Evolutionary conservation across 257 asterid genomes (phyloP).

Genomic region (Solanum bukasovii): DNA sequence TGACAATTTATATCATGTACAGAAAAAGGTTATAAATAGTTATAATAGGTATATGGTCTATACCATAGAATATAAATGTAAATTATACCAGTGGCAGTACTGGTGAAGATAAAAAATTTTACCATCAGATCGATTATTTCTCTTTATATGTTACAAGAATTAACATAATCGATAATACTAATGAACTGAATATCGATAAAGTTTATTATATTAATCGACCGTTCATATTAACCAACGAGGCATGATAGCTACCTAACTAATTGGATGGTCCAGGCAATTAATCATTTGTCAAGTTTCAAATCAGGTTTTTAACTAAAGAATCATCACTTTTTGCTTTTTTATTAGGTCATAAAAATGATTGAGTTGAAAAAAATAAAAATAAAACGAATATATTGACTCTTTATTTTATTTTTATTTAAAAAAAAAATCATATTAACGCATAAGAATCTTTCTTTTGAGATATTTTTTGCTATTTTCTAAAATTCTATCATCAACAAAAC

Average conservation of each 20-base stretch:
- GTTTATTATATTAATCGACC: background rate
- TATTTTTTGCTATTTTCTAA: background rate
- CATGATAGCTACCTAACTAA: background rate
- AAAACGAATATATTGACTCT: background rate
- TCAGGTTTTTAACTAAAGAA: background rate
- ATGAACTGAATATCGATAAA: too few species aligned
- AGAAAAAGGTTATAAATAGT: background rate
- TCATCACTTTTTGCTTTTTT: background rate
- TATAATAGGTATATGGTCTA: background rate
- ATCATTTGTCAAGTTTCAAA: background rate
- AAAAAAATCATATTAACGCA: background rate
- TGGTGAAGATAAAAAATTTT: background rate
- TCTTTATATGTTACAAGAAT: too few species aligned
- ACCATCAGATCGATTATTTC: too few species aligned
- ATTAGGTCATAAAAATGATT: background rate
- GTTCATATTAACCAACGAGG: background rate
- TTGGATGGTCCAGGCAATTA: background rate
- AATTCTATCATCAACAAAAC: background rate
- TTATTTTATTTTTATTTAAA: background rate
- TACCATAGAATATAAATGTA: background rate
- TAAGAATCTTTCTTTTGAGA: background rate
- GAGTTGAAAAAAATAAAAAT: background rate
- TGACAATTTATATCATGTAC: background rate
- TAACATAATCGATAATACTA: too few species aligned
- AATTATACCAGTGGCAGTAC: background rate